Base-by-base conservation (phyloP, 805 yeast species). In the Saccharomyces jurei region DNA sequence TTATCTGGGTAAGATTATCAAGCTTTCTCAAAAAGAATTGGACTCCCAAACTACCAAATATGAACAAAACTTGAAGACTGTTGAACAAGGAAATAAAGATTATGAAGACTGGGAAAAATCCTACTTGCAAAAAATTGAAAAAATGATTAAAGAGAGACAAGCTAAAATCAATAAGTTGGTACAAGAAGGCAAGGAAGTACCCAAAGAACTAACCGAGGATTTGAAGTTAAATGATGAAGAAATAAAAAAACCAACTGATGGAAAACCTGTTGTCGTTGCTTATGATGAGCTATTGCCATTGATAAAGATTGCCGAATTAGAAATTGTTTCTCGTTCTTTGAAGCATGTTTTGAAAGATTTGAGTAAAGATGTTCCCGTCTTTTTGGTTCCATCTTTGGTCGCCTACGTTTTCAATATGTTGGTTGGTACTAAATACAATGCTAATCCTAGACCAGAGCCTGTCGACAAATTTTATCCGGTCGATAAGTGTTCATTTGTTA, bases 261-360 rank as follows among this genome's bases (percentile, higher is more conserved):
- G 67, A 25, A 59, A 64, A 6, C 69, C 73, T 27, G 65, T 67
- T 28, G 63, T 69, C n/a, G 64, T 70, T 46, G 72, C 71, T 46
- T 63, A 65, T 28, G 71, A 68, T 44, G 68, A 69, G 58, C 74
- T 80, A 56, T 62, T 71, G 6, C 74, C 83, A n/a, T 73, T 87
- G 50, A 70, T 76, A 54, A 66, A 62, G 13, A 68, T 83, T 44
- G 69, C 82, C 30, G 67, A 69, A 51, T 50, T 67, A 21, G 98
- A 91, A 71, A 84, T 91, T 75, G 70, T 91, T 62, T 80, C 92
- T 26, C 84, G 99, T 72, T 81, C 88, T 28, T 70, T 81, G 50
- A 92, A 92, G 73, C 95, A 89, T 63, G 68, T 84, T 48, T 71
- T 91, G 63, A 82, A 89, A 65, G 66, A 69, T 3, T 65, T 70